Percentiles rank a stretch among this genome's conserved stretches.
Conservation (phyloP, 805 yeast species). For the Metschnikowia lachancei region DNA sequence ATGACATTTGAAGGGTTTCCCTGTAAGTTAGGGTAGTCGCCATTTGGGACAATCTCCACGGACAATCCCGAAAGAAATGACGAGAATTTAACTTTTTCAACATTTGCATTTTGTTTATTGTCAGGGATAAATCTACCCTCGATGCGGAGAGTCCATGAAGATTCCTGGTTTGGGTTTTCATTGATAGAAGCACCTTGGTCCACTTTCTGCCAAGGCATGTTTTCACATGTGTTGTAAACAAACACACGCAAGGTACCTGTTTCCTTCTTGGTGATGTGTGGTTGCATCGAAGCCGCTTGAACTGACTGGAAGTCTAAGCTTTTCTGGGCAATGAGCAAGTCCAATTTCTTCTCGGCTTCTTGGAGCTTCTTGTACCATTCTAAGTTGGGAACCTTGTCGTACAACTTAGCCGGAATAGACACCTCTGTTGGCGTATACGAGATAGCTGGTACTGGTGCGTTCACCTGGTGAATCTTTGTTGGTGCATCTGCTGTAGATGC, state of each 20-base stretch:
- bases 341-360: constrained; percentile 81
- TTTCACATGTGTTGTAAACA: constrained; percentile 75
- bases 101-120: constrained; percentile 6
- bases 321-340: constrained; percentile 78
- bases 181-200: constrained; percentile 19
- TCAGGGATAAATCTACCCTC: constrained; percentile 74
- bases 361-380: constrained; percentile 64
- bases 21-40: constrained; percentile 37
- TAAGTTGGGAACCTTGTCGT: constrained; percentile 62
- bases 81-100: constrained; percentile 17
- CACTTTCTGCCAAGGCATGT: constrained; percentile 77
- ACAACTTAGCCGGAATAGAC: constrained; percentile 36
- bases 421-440: constrained; percentile 45
- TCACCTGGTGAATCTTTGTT: constrained; percentile 23
- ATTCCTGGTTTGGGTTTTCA: constrained; percentile 29
- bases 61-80: constrained; percentile 80
- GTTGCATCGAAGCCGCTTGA: constrained; percentile 40
- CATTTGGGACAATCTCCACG: constrained; percentile 59
- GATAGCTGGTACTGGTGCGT: constrained; percentile 36
- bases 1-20: constrained; percentile 46
- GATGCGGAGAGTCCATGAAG: constrained; percentile 80
- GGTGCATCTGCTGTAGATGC: constrained; percentile 28
- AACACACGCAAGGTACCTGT: constrained; percentile 72
- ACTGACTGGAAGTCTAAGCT: constrained; percentile 79
- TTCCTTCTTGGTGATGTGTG: constrained; percentile 37